Conservation (phyloP, 805 yeast species). For the Kuraishia floccosa region DNA sequence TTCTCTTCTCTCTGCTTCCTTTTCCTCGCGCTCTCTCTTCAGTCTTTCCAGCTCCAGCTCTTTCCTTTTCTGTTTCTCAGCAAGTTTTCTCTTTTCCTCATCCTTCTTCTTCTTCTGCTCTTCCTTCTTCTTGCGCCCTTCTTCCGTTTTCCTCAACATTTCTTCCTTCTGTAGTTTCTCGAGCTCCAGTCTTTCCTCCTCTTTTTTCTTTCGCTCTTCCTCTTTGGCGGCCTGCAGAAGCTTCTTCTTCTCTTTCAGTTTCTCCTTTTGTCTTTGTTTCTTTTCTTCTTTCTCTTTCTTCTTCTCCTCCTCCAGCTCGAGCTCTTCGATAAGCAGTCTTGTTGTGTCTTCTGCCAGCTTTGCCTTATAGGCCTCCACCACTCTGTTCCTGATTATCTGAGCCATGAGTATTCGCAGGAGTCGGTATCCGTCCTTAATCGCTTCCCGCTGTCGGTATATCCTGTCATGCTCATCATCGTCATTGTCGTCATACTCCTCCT, state of each 20-base stretch:
- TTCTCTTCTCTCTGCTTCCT: conserved; percentile 19
- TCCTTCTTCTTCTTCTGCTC: conserved; percentile 25
- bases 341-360: conserved; percentile 70
- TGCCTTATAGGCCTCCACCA: conserved; percentile 68
- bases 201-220: conserved; percentile 45
- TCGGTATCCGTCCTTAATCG: conserved; percentile 69
- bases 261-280: conserved; percentile 54
- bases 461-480: conserved; percentile 29
- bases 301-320: conserved; percentile 58
- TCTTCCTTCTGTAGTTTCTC: conserved; percentile 27
- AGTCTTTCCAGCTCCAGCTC: conserved; percentile 17
- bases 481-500: conserved; percentile 22
- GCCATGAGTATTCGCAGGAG: conserved; percentile 75
- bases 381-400: conserved; percentile 60
- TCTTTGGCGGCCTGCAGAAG: conserved; percentile 51
- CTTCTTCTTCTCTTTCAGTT: conserved; percentile 59
- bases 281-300: conserved; percentile 57
- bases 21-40: conserved; percentile 21
- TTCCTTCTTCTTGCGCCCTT: conserved; percentile 32
- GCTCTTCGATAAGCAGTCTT: conserved; percentile 48
- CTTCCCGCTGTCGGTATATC: conserved; percentile 44
- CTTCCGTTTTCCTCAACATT: conserved; percentile 30
- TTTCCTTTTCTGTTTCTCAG: conserved; percentile 23
- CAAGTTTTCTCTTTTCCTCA: conserved; percentile 31
- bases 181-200: conserved; percentile 40